phyloP scores from a whole-genome alignment of 1,284 basidiomycete genomes.

The Moesziomyces sp. region DNA sequence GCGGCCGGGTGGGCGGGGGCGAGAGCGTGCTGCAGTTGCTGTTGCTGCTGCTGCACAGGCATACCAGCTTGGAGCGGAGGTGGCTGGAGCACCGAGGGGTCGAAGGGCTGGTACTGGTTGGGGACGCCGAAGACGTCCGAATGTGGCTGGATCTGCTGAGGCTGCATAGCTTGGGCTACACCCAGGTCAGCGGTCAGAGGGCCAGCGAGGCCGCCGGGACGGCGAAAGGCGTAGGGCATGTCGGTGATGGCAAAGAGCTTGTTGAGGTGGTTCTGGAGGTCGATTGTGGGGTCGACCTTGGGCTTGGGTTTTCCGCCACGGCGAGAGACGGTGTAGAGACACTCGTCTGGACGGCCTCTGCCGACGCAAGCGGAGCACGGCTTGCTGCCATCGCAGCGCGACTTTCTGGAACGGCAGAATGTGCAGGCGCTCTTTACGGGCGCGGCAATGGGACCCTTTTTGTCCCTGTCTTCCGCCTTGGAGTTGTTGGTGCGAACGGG shows the following conservation, averaged over 20 bases:
- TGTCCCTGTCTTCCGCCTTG: conserved; percentile 40
- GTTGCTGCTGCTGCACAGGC: conserved; percentile 9
- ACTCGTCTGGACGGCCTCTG: conserved; percentile 53
- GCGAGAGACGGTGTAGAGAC: conserved; percentile 59
- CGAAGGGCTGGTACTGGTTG: conserved; percentile 31
- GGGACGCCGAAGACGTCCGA: conserved; percentile 25
- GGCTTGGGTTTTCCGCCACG: conserved; percentile 63
- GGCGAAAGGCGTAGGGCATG: conserved; percentile 52
- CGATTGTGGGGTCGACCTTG: conserved; percentile 44
- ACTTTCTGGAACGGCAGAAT: conserved; percentile 58
- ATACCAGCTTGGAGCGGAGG: conserved; percentile 3
- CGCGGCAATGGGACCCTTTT: conserved; percentile 50
- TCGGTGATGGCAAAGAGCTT: conserved; percentile 58
- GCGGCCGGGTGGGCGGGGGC: conserved; percentile 8
- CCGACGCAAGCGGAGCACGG: conserved; percentile 58
- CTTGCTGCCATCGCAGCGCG: conserved; percentile 61
- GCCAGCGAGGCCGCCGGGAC: conserved; percentile 47
- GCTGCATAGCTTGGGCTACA: conserved; percentile 6
- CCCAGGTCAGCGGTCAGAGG: conserved; percentile 16
- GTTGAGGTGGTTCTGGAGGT: conserved; percentile 54
- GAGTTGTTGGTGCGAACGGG: conserved; percentile 28
- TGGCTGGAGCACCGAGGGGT: conserved; percentile 27
- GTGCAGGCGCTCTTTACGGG: conserved; percentile 59
- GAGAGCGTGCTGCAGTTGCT: background rate
- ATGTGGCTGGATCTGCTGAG: conserved; percentile 27